Evolutionary conservation across 1,284 basidiomycete species (phyloP), one percentile per base, ranked within the genome.

Genomic region (Phellopilus nigrolimitatus): DNA sequence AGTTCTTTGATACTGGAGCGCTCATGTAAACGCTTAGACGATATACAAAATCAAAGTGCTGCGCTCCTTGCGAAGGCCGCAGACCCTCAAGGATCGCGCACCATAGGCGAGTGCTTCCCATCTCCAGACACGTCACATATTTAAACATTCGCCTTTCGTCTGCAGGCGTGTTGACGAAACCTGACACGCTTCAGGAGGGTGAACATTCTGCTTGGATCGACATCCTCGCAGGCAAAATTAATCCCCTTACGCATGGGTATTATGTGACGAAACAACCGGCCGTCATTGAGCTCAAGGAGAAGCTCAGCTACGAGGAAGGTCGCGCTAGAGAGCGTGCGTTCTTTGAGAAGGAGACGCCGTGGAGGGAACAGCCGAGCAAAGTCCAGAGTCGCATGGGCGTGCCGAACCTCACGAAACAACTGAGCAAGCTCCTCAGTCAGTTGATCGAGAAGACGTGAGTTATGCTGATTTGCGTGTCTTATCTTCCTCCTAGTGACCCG

Each of bases 1-100:
- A 22, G 13, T 2, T 24, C 42, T 25, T 21, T 21, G 5, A 33
- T 15, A 13, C 27, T 33, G 13, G n/a, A 12, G 5, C 12, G 15
- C 13, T 17, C 15, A 40, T 3, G 8, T 54, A 12, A 37, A 22
- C n/a, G 21, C 17, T 27, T 9, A 72, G 71, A 70, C 43, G 71
- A 73, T 46, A 67, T 72, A 21, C 69, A 71, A 47, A 73, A 71
- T 49, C 70, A 72, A 54, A 68, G 65, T 31, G 70, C 71, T 1
- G 57, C 69, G 15, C 59, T 56, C 2, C 61, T 73, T 12, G 70
- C 70, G 1, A 59, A 58, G 3, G 50, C 63, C 22, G 64, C 58
- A 41, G 71, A 73, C 41, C 63, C 67, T 0, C 47, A 57, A 0
- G 70, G 71, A 3, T 27, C 42, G 1, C 57, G 69, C 25, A 72